These are phyloP conservation scores for Podila epigama DNA, from an alignment of 192 early-diverging fungal genomes.

Conservation along the genomic window DNA sequence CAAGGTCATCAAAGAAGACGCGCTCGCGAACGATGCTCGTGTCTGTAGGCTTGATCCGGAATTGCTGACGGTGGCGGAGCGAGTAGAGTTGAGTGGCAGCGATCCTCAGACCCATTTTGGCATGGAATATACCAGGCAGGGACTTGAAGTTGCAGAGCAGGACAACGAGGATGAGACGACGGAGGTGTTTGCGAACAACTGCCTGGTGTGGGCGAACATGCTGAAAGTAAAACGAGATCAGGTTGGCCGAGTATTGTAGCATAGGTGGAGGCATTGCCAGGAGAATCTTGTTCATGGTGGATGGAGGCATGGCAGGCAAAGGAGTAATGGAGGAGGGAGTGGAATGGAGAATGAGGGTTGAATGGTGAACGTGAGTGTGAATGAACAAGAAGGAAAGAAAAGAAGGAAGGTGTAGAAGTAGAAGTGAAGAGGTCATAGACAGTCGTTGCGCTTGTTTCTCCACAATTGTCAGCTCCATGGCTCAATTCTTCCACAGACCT, in stretches of 20 bases:
- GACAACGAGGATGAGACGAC: constrained; percentile 27
- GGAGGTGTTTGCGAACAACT: constrained; percentile 20
- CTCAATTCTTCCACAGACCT: no score
- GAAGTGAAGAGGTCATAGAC: not conserved
- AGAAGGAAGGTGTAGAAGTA: not conserved
- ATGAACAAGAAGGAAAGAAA: not conserved
- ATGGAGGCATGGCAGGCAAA: constrained; percentile 12
- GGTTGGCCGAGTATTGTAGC: constrained; percentile 30
- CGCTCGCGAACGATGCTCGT: constrained; percentile 27
- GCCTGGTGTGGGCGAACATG: constrained; percentile 27
- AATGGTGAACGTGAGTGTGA: not conserved
- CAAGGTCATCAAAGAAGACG: constrained; percentile 41
- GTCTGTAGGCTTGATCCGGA: constrained; percentile 45
- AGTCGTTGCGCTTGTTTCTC: no score
- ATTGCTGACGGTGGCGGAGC: constrained; percentile 18
- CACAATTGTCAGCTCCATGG: no score
- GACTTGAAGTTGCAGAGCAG: constrained; percentile 42
- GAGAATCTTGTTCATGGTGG: constrained; percentile 45
- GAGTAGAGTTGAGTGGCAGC: constrained; percentile 34
- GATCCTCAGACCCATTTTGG: constrained; percentile 38
- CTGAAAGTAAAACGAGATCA: constrained; percentile 49
- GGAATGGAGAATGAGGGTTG: not conserved
- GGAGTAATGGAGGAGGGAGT: not conserved
- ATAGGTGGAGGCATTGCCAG: constrained; percentile 26
- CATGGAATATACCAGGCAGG: constrained; percentile 40